Evolutionary conservation across 345 rosid species (phyloP).

Genomic region (Excoecaria agallocha): DNA sequence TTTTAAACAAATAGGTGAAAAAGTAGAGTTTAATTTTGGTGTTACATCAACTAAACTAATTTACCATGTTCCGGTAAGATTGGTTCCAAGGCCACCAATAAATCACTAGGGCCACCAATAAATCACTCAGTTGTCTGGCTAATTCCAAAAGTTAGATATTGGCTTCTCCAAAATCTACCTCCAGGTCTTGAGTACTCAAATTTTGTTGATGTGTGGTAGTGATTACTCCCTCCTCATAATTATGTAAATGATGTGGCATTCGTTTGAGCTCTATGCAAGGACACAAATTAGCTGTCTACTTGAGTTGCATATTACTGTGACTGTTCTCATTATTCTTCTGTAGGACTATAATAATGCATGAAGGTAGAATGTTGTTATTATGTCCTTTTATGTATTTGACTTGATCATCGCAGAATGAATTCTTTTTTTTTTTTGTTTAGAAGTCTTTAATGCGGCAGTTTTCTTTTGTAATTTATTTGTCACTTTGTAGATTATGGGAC

Average conservation of each 20-base stretch:
- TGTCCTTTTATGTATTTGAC: background rate
- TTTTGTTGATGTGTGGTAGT: background rate
- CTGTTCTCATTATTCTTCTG: background rate
- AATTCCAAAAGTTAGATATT: background rate
- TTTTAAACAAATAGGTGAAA: background rate
- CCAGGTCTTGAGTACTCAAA: background rate
- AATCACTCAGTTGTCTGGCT: background rate
- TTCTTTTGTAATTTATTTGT: conserved; percentile 6
- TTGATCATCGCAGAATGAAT: too few relatives aligned
- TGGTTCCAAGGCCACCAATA: background rate
- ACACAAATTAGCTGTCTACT: background rate
- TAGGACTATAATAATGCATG: background rate
- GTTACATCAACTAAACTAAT: background rate
- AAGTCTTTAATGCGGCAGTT: background rate
- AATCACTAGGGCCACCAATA: background rate
- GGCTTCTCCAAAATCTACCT: background rate
- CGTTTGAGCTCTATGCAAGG: background rate
- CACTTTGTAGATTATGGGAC: conserved; percentile 75
- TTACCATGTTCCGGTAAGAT: background rate
- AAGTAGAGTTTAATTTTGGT: background rate
- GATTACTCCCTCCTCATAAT: background rate
- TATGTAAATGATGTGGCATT: background rate
- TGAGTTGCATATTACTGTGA: background rate
- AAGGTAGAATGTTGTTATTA: background rate
- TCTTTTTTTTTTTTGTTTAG: background rate